phyloP scores from a whole-genome alignment of 306 rosid genomes.

The Cicer pinnatifidum region DNA sequence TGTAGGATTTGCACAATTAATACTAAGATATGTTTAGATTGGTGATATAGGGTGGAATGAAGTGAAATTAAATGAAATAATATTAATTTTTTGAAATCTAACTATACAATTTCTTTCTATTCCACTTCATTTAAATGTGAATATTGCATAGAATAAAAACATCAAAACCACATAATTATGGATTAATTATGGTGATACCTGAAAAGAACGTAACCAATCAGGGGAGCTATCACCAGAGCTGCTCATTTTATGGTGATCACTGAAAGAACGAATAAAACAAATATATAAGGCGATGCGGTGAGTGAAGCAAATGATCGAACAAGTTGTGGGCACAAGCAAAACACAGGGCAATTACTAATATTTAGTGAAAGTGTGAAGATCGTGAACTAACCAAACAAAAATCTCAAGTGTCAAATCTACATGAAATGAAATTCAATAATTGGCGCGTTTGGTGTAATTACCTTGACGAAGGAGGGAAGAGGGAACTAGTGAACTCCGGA shows the following conservation, averaged over 20 bases:
- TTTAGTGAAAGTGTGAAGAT: background rate
- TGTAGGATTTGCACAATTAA: background rate
- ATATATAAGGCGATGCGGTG: background rate
- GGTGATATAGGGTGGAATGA: no score
- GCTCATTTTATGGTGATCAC: slow-evolving; percentile 57
- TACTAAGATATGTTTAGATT: no score
- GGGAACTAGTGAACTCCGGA: background rate
- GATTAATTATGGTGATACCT: slow-evolving; percentile 48
- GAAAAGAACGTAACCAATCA: slow-evolving; percentile 84
- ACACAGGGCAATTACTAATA: no score
- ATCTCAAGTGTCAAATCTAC: background rate
- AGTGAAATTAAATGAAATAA: no score
- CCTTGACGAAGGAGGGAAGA: background rate
- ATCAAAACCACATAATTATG: background rate
- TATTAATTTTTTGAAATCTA: no score
- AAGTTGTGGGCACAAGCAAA: slow-evolving; percentile 23
- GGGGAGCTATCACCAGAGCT: slow-evolving; percentile 82
- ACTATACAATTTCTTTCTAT: no score
- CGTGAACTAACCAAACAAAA: background rate
- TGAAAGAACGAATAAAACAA: slow-evolving; percentile 5
- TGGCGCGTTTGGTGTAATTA: background rate
- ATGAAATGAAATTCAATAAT: background rate
- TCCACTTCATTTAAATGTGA: background rate
- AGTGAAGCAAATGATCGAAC: slow-evolving; percentile 44
- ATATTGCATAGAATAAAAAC: background rate